These are phyloP conservation scores for Populus nigra DNA, from an alignment of 345 rosid species.

Conservation along the genomic window DNA sequence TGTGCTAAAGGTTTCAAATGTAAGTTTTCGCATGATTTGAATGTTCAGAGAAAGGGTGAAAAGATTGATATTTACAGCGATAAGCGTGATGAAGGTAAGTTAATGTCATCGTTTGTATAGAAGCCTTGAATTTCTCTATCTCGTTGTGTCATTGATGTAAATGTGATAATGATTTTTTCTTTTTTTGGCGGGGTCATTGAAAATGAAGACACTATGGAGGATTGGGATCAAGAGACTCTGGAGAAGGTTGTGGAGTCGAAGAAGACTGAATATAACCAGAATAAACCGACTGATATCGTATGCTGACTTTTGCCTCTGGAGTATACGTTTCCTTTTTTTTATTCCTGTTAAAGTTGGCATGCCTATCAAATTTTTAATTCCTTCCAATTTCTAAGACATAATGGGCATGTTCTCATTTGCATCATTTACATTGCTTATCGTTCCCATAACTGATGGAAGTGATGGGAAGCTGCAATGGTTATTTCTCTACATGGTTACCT, in stretches of 20 bases:
- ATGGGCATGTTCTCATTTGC: too few species aligned
- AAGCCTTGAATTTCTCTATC: background rate
- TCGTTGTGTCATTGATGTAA: too few species aligned
- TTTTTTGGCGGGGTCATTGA: slow-evolving; percentile 3
- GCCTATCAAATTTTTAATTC: too few species aligned
- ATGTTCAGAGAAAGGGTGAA: slow-evolving; percentile 95
- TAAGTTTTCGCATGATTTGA: slow-evolving; percentile 94
- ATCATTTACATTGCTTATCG: too few species aligned
- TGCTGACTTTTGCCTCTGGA: slow-evolving; percentile 15
- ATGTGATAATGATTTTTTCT: background rate
- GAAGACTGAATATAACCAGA: slow-evolving; percentile 77
- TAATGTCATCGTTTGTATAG: background rate
- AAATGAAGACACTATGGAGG: slow-evolving; percentile 69
- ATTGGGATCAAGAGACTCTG: slow-evolving; percentile 93
- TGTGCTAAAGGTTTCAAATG: slow-evolving; percentile 91
- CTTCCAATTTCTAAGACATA: too few species aligned
- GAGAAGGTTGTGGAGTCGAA: slow-evolving; percentile 92
- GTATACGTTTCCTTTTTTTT: too few species aligned
- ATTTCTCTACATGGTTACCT: too few species aligned
- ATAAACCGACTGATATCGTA: slow-evolving; percentile 93
- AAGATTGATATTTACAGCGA: slow-evolving; percentile 87
- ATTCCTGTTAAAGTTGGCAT: too few species aligned
- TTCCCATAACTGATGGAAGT: too few species aligned
- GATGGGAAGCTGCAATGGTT: too few species aligned
- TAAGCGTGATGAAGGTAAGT: slow-evolving; percentile 75